Base-by-base conservation (phyloP, 1,139 yeast genomes). In the Lodderomyces margitis region DNA sequence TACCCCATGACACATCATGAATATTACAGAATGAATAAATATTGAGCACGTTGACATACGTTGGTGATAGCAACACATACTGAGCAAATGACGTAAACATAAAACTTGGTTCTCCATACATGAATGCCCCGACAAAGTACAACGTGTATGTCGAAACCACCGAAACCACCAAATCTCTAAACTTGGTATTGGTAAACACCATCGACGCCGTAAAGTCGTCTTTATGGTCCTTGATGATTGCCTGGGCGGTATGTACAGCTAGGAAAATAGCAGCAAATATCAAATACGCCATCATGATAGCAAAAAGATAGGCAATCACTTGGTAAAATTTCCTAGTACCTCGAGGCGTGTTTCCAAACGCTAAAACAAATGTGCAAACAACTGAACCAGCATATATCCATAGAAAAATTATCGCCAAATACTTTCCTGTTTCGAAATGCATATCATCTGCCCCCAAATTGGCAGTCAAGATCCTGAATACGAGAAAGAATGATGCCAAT, bases 1-100 rank as follows among this genome's bases (percentile, higher is more conserved):
- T 86, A 57, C 95, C 95, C 95, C 95, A 86, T 0, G 92, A 82
- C 39, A 86, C 83, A 63, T 86, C 95, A 61, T 86, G 91, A 52
- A 85, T 83, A 58, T 86, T 86, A 69, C 94, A 85, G 61, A 86
- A 86, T 5, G 94, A 87, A 59, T 86, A 86, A 45, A 86, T 88
- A 56, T 85, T 86, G 55, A 86, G 70, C 40, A 86, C 85, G 56
- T 86, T 86, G 59, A 84, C 78, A 61, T 86, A 86, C 1, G 87
- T 75, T 1, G 95, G 95, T 36, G 87, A 80, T 44, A 86, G 64
- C 45, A 86, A 64, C 42, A 86, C 64, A 56, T 86, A 86, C 60
- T 86, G 95, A 16, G 74, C 52, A 57, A 85, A 82, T 40, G 87
- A 78, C 1, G 92, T 84, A 46, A 83, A 59, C 85, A 86, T 80